phyloP scores from a whole-genome alignment of 2,329 filamentous ascomycete species.

The Zarea fungicola region DNA sequence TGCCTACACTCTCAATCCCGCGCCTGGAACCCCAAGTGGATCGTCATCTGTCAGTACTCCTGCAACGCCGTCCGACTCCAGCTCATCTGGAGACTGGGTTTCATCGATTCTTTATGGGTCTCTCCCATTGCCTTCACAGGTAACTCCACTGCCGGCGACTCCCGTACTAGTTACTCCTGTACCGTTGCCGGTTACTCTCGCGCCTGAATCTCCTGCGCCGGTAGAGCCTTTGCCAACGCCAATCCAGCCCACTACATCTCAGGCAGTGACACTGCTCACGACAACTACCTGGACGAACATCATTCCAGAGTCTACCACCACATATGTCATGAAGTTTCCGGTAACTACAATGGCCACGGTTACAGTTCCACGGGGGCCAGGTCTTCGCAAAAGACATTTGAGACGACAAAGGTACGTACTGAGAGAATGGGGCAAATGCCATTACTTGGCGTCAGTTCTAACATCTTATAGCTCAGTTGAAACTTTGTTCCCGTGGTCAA shows the following conservation, averaged over 20 bases:
- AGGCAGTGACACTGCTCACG: slow-evolving; percentile 21
- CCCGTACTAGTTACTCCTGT: neutral
- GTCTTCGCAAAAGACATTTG: slow-evolving; percentile 20
- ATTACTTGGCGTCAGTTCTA: slow-evolving; percentile 4
- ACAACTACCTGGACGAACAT: slow-evolving; percentile 37
- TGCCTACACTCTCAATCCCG: slow-evolving; percentile 3
- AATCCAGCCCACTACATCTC: slow-evolving; percentile 26
- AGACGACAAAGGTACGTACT: slow-evolving; percentile 26
- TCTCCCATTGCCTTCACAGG: slow-evolving; percentile 29
- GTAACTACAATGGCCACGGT: slow-evolving; percentile 34
- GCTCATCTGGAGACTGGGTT: slow-evolving; percentile 7
- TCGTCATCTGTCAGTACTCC: neutral
- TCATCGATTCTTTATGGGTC: slow-evolving; percentile 12
- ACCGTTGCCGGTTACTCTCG: neutral
- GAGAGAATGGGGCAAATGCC: neutral
- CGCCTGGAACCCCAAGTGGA: neutral
- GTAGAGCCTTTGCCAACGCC: slow-evolving; percentile 22
- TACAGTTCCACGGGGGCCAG: slow-evolving; percentile 18
- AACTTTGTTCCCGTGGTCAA: slow-evolving; percentile 22
- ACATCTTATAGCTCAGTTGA: slow-evolving; percentile 17
- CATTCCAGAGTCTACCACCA: slow-evolving; percentile 34
- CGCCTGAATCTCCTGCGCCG: slow-evolving; percentile 20
- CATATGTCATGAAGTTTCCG: slow-evolving; percentile 35
- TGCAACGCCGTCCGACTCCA: neutral
- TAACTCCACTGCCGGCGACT: slow-evolving; percentile 19